Evolutionary conservation across 768 basidiomycete genomes (phyloP), one percentile per base, ranked within the genome.

Genomic region (Lactarius sanguifluus): DNA sequence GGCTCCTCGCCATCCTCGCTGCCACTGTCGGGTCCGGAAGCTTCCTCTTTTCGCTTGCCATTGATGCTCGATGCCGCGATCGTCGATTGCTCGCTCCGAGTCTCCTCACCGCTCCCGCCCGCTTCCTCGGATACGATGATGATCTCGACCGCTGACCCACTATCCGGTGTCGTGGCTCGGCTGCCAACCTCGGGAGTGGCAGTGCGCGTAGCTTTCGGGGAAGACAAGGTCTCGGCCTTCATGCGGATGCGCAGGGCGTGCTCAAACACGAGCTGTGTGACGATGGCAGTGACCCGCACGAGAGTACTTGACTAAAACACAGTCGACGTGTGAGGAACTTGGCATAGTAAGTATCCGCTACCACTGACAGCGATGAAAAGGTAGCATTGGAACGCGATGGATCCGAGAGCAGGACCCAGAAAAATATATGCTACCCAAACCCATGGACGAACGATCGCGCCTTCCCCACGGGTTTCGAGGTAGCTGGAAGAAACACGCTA

Each of bases 391-490:
- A 82, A 79, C 30, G 76, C 69, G 10, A 88, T 28, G 5, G 81
- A 76, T 15, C 74, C 76, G 13, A 81, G 0, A 5, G 79, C 72
- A 15, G 85, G 83, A 15, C 84, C 85, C 7, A 82, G 57, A 66
- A 85, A 81, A 13, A 87, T 76, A 72, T 77, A 76, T 0, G 76
- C 40, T 16, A 90, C 82, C 89, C 89, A 91, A 7, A 90, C 82
- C 84, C 89, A 90, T 1, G 90, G 90, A 41, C 81, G 81, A 36
- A 88, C 74, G 8, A 75, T 70, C 0, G 86, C 79, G 25, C 75
- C 79, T 64, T 80, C 71, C 2, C 85, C 85, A 13, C 78, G 75
- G 3, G 74, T 80, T 75, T 90, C 88, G 23, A 91, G 75, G 71
- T 90, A 86, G 41, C 83, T 86, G 5, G 5, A 62, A 16, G 20